Conservation (phyloP, 768 basidiomycete genomes). For the Rhodotorula taiwanensis region DNA sequence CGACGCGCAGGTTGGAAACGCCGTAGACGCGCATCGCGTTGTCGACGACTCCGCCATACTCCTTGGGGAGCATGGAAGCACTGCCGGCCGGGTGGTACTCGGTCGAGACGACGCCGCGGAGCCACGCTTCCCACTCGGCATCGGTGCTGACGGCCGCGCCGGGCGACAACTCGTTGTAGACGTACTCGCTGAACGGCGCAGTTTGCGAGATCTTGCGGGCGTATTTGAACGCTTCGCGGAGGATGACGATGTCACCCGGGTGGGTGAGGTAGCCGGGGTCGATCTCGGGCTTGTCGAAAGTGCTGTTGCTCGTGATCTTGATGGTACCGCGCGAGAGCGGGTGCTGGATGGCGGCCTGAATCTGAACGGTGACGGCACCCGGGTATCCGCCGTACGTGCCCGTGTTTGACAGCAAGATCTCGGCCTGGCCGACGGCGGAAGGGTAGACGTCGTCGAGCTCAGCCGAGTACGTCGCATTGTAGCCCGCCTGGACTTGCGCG, state of each 20-base stretch:
- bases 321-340: conserved; percentile 61
- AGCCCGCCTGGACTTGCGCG: conserved; percentile 32
- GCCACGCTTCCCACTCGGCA: conserved; percentile 42
- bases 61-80: conserved; percentile 48
- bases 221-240: conserved; percentile 42
- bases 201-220: conserved; percentile 45
- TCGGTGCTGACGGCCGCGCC: conserved; percentile 44
- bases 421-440: conserved; percentile 51
- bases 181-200: conserved; percentile 43
- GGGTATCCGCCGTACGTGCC: conserved; percentile 47
- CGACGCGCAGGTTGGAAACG: conserved; percentile 48
- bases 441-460: conserved; percentile 36
- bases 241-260: conserved; percentile 43
- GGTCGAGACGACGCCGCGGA: conserved; percentile 34
- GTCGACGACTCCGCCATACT: conserved; percentile 50
- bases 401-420: conserved; percentile 53
- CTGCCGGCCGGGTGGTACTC: conserved; percentile 36
- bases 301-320: conserved; percentile 56
- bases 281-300: conserved; percentile 56
- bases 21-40: conserved; percentile 49
- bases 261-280: conserved; percentile 50
- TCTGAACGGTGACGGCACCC: conserved; percentile 46
- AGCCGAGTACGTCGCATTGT: conserved; percentile 39
- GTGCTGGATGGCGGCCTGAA: conserved; percentile 64
- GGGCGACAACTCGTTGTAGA: conserved; percentile 44